phyloP scores from a whole-genome alignment of 2,329 filamentous ascomycete genomes.

The Sclerotinia glacialis region DNA sequence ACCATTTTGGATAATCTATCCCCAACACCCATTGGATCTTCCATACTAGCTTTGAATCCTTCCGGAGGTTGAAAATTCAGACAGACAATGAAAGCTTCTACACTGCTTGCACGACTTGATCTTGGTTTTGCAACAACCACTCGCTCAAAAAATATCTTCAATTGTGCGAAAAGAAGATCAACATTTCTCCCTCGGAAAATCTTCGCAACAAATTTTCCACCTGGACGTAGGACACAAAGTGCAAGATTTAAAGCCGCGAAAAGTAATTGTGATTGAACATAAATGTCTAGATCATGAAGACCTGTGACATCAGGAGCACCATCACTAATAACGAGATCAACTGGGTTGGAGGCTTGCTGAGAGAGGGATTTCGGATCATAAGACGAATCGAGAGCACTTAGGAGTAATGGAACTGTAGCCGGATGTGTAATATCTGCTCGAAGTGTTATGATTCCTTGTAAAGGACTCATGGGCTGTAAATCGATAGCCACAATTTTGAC shows the following conservation, averaged over 20 bases:
- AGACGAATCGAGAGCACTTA: constrained; percentile 77
- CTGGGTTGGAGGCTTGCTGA: constrained; percentile 65
- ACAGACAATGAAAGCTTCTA: constrained; percentile 96
- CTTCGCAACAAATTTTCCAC: constrained; percentile 96
- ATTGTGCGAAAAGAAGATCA: constrained; percentile 90
- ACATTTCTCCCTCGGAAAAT: constrained; percentile 95
- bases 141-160: constrained; percentile 83
- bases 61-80: constrained; percentile 79
- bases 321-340: constrained; percentile 92
- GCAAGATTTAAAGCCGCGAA: constrained; percentile 93
- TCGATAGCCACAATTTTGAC: constrained; percentile 97
- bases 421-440: constrained; percentile 97
- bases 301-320: constrained; percentile 96
- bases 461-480: constrained; percentile 89
- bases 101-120: constrained; percentile 90
- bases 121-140: constrained; percentile 92
- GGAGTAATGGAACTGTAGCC: constrained; percentile 84
- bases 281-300: constrained; percentile 95
- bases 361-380: constrained; percentile 51
- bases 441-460: constrained; percentile 88
- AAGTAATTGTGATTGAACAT: constrained; percentile 92
- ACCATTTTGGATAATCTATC: constrained; percentile 52
- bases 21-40: constrained; percentile 69
- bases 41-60: constrained; percentile 72
- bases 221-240: constrained; percentile 85